Percentiles rank a stretch among this genome's conserved stretches.
These are phyloP conservation scores for Allium cepa DNA, from an alignment of 106 monocot genomes.

Conservation along the genomic window DNA sequence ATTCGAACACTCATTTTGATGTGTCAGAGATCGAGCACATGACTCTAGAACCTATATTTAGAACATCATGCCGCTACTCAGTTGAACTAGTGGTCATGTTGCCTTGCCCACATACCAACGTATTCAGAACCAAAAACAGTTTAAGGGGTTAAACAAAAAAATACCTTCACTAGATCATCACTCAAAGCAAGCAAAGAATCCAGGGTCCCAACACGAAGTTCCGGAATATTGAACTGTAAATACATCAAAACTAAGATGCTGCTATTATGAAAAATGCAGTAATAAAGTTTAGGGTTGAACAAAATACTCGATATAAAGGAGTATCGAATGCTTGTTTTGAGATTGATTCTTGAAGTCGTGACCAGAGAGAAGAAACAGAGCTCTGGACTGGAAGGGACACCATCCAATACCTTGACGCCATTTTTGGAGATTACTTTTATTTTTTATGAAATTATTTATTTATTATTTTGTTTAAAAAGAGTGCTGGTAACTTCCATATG, in stretches of 20 bases:
- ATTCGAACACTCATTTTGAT: too few species aligned
- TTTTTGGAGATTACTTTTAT: slow-evolving; percentile 1
- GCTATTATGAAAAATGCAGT: neutral
- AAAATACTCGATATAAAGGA: slow-evolving; percentile 65
- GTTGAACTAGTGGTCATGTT: too few species aligned
- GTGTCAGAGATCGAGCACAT: too few species aligned
- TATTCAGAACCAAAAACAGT: neutral
- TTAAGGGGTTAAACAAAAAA: neutral
- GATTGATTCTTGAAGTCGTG: slow-evolving; percentile 51
- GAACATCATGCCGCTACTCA: too few species aligned
- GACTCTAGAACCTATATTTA: too few species aligned
- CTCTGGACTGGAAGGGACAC: slow-evolving; percentile 70
- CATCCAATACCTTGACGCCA: slow-evolving; percentile 83
- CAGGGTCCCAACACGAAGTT: slow-evolving; percentile 87
- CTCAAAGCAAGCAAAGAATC: slow-evolving; percentile 88
- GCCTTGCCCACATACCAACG: too few species aligned
- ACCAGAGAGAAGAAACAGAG: slow-evolving; percentile 50
- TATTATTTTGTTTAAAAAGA: too few species aligned
- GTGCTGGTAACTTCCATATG: too few species aligned
- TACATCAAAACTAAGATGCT: neutral
- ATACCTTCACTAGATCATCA: slow-evolving; percentile 85
- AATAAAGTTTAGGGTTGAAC: neutral
- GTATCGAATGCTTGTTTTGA: slow-evolving; percentile 87
- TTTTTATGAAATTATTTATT: too few species aligned
- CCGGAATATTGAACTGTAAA: slow-evolving; percentile 71